Base-by-base conservation (phyloP, 2,329 filamentous ascomycete species). In the Seiridium unicorne region DNA sequence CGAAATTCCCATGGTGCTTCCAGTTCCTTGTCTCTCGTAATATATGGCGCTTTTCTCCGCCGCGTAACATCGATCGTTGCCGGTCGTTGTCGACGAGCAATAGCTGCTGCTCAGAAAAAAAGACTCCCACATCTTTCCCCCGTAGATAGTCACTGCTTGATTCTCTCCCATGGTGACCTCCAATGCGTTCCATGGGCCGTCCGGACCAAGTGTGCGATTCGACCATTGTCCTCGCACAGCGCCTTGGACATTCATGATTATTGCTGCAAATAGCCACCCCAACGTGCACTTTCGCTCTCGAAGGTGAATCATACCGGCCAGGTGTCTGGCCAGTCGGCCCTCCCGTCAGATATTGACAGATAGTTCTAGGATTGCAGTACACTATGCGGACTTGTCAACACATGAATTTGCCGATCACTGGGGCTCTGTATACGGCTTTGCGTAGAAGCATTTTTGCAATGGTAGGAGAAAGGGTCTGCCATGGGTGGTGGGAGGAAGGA, bases 141-240 rank as follows among this genome's bases (percentile, higher is more conserved):
- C 63, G 51, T 65, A 72, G 5, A 68, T 57, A 3, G 63, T 57
- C 4, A 70, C 51, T 10, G 57, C 47, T 9, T 64, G 60, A 7
- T 58, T 53, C 10, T 47, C 44, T 36, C 64, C 64, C 11, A 68
- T 4, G 1, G 48, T 61, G 18, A 68, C 60, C 10, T 58, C 54
- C 46, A 70, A 53, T 26, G 66, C 68, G 40, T 68, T 64, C 69
- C 70, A 73, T 8, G 70, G 71, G 3, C 71, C 71, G 18, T 73
- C 69, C 8, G 68, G 69, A 2, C 71, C 70, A 13, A 69, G 18
- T 13, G 54, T 31, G 26, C 18, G 44, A 18, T 32, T n/a, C 5
- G 54, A 57, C 54, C 54, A 57, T 57, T 44, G 34, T 35, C 34
- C 51, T 5, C 35, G 8, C 34, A n/a, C n/a, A 26, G 51, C 36